Percentiles rank a stretch among this genome's conserved stretches.
phyloP scores from a whole-genome alignment of 495 filamentous ascomycete genomes.

The Neurospora terricola region DNA sequence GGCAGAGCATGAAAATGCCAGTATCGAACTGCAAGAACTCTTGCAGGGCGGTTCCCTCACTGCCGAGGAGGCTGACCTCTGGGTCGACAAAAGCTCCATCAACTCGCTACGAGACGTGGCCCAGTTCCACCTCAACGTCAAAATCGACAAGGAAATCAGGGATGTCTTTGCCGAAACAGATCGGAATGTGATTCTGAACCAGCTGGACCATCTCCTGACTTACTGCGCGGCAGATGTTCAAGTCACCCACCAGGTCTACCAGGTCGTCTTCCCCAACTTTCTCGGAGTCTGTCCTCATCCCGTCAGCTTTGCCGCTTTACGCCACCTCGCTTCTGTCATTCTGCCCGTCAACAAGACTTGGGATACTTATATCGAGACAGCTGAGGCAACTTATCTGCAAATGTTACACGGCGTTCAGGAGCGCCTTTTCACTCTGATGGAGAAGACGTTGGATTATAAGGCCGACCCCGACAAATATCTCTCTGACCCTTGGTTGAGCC shows the following conservation, averaged over 20 bases:
- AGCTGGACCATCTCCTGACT: conserved; percentile 74
- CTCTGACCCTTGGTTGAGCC: conserved; percentile 79
- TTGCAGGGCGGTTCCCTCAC: conserved; percentile 54
- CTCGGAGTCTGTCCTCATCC: conserved; percentile 86
- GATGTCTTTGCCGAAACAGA: conserved; percentile 82
- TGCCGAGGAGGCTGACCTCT: conserved; percentile 87
- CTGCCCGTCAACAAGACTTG: conserved; percentile 82
- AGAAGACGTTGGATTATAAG: conserved; percentile 67
- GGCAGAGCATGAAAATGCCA: conserved; percentile 59
- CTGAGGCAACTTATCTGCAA: conserved; percentile 74
- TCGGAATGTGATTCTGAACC: conserved; percentile 52
- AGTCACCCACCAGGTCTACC: conserved; percentile 85
- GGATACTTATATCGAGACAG: conserved; percentile 68
- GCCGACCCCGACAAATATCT: conserved; percentile 52
- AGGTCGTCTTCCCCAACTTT: conserved; percentile 83
- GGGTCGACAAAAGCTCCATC: conserved; percentile 87
- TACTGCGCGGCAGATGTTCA: conserved; percentile 96
- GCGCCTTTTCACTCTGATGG: conserved; percentile 58
- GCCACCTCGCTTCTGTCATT: conserved; percentile 86
- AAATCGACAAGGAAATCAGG: conserved; percentile 82
- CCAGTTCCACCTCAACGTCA: conserved; percentile 86
- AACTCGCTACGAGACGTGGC: conserved; percentile 95
- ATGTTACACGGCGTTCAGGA: conserved; percentile 66
- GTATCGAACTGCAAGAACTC: conserved; percentile 59
- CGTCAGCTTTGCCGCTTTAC: conserved; percentile 88